Base-by-base conservation (phyloP, 805 yeast species). In the Lipomyces yamadae region DNA sequence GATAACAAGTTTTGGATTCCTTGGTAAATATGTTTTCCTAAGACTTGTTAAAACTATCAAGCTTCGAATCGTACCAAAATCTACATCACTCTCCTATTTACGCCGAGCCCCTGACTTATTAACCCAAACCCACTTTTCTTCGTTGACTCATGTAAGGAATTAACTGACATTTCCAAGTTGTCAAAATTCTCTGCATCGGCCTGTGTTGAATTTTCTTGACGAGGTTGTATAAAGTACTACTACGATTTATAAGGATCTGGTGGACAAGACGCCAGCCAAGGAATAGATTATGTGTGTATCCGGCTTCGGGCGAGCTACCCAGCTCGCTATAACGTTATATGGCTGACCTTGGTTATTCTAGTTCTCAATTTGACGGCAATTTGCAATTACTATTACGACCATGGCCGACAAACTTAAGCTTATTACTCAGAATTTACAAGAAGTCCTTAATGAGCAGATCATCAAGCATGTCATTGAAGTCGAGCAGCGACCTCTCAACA, bases 381-480 rank as follows among this genome's bases (percentile, higher is more conserved):
- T 18, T 32, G 24, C 29, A n/a, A n/a, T n/a, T 42, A 24, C 18
- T 18, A 29, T 34, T 30, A 11, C n/a, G 13, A 60, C 6, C 29
- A 62, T 62, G 45, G 71, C 73, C 37, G 72, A 74, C 64, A 66
- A 69, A 61, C 90, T 81, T 81, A 84, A 85, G 48, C 83, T 92
- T 72, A 92, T 95, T 76, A 89, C 96, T 56, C 88, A 88, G 77
- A 88, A 88, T 76, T 85, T 95, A 67, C 98, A 95, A 79, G 99
- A 95, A 81, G 94, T 90, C 61, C 84, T 95, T 67, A 92, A 94
- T 78, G 88, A 86, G 52, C 93, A 90, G 78, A 91, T 92, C 79
- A 91, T 94, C 79, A 90, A 90, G 76, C 85, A 92, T 76, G 86
- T 92, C 42, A 81, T 93, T 68, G 95, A 90, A 76, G 88, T 85